Percentiles rank a stretch among this genome's conserved stretches.
phyloP scores from a whole-genome alignment of 768 basidiomycete genomes.

The Neoboletus brunneissimus region DNA sequence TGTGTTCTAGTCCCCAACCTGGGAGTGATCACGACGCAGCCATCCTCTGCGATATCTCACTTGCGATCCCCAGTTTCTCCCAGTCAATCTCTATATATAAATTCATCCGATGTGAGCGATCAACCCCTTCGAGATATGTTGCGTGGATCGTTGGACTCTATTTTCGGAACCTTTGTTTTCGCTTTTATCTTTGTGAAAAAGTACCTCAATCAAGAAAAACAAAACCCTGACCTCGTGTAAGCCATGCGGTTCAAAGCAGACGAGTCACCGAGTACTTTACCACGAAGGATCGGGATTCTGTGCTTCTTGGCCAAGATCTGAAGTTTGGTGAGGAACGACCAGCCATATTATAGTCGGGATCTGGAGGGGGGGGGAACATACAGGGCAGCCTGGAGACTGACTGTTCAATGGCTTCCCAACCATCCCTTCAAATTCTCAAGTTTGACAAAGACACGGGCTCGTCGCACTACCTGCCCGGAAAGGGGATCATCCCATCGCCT shows the following conservation, averaged over 20 bases:
- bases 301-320: conserved; percentile 6
- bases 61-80: conserved; percentile 14
- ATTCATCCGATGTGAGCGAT: not conserved
- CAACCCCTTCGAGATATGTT: not conserved
- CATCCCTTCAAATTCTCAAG: conserved; percentile 3
- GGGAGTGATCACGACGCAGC: not conserved
- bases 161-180: conserved; percentile 7
- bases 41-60: conserved; percentile 1
- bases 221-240: conserved; percentile 4
- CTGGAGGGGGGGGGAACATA: not conserved
- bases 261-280: conserved; percentile 11
- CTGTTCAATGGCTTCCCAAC: conserved; percentile 5
- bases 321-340: conserved; percentile 12
- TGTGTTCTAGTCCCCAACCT: conserved; percentile 17
- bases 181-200: not conserved
- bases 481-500: conserved; percentile 10
- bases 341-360: conserved; percentile 14
- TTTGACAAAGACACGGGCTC: not conserved
- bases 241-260: conserved; percentile 16
- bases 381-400: too few relatives aligned
- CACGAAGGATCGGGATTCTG: conserved; percentile 4
- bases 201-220: not conserved
- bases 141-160: conserved; percentile 14
- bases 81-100: not conserved
- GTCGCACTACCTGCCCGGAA: not conserved